A percentile compares a stretch with the other conserved stretches of the same genome.
phyloP scores from a whole-genome alignment of 148 eudicot genomes.

The Diospyros kaki region DNA sequence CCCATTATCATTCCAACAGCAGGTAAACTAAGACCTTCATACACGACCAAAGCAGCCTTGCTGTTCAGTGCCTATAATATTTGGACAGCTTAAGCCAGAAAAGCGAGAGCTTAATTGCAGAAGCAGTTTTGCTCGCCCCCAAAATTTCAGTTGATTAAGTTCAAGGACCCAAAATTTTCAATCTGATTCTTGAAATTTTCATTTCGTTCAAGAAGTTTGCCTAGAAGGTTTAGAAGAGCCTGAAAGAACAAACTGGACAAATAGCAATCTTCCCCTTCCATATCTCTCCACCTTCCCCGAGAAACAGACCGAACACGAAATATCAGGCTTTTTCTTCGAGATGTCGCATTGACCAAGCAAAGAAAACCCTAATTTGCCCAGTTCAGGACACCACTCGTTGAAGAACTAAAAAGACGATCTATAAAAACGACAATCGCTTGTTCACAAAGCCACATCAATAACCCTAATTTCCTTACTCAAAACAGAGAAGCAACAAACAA shows the following conservation, averaged over 20 bases:
- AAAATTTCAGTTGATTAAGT: too few species aligned
- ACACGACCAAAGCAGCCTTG: neutral
- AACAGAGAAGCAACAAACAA: neutral
- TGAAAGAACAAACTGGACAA: neutral
- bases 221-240: neutral
- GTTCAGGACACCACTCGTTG: neutral
- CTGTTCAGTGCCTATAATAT: neutral
- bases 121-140: too few species aligned
- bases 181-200: too few species aligned
- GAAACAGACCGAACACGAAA: neutral
- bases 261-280: neutral
- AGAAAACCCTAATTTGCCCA: slow-evolving; percentile 2
- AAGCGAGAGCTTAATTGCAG: too few species aligned
- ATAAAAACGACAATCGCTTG: neutral
- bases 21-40: neutral
- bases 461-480: neutral
- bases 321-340: neutral
- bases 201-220: neutral
- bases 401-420: neutral
- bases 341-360: neutral
- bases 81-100: neutral
- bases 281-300: neutral
- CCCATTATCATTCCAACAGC: neutral
- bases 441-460: neutral
- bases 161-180: too few species aligned